A percentile compares a stretch with the other conserved stretches of the same genome.
Evolutionary conservation across 305 asterid genomes (phyloP).

Genomic region (Fraxinus sp.): DNA sequence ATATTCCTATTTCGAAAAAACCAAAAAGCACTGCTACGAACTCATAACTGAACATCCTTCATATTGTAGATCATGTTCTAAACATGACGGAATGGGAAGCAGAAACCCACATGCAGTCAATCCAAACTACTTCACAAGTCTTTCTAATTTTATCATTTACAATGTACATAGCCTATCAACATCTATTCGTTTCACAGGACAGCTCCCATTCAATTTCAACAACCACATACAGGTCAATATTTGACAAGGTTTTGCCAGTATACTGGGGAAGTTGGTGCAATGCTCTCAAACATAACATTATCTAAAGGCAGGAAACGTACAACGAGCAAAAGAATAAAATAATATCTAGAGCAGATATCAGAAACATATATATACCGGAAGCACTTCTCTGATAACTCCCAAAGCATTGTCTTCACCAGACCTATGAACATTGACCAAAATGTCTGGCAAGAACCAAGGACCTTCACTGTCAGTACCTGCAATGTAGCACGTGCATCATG

Average conservation of each 20-base stretch:
- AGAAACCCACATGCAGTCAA: neutral
- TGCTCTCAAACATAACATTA: neutral
- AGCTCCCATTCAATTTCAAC: neutral
- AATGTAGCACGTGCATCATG: neutral
- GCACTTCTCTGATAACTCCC: slow-evolving; percentile 80
- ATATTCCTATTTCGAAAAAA: neutral
- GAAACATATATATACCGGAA: slow-evolving; percentile 52
- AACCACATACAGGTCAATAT: neutral
- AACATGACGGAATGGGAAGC: neutral
- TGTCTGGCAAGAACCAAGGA: slow-evolving; percentile 81
- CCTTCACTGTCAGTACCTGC: slow-evolving; percentile 87
- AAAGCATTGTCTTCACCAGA: slow-evolving; percentile 59
- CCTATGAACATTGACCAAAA: slow-evolving; percentile 75
- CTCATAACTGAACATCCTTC: neutral
- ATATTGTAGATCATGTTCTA: neutral
- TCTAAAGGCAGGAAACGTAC: neutral
- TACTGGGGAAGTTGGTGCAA: neutral
- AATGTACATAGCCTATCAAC: neutral
- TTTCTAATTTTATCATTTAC: neutral
- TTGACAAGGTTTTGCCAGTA: neutral
- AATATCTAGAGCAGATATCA: neutral
- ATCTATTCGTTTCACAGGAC: neutral
- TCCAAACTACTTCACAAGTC: neutral
- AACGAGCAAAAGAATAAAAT: neutral
- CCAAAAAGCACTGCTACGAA: neutral